Base-by-base conservation (phyloP, 116 monocot species). In the Cymodocea nodosa region DNA sequence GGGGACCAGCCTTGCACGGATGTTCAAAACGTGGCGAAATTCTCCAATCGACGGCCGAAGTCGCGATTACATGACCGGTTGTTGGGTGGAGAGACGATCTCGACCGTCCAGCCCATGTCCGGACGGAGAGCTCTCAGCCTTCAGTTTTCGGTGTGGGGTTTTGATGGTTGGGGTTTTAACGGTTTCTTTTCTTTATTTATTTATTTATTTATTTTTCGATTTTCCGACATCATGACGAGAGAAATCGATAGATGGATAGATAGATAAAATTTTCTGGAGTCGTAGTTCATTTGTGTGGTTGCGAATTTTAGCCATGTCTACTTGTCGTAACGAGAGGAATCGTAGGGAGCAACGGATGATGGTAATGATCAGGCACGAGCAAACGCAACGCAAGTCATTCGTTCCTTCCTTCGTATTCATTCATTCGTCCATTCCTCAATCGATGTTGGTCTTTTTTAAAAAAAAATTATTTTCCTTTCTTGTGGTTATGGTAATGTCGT, bases 91-190 rank as follows among this genome's bases (percentile, higher is more conserved):
- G 24, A 23, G 8, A 10, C 9, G 19, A 23, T 13, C 57, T 9
- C 13, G 57, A 10, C 57, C 57, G 14, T 57, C 57, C 57, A 57
- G 23, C 36, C 7, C 8, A 14, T 7, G 1, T 37, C 4, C 61
- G 34, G 37, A 35, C 9, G 34, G 61, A 61, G 7, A 15, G 11
- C 15, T 17, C 20, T 1, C 54, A 18, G 54, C 17, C 20, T 20
- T 7, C 6, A 5, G 6, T 54, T n/a, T 18, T 4, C 1, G 30
- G 54, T 17, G 17, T 17, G 36, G 60, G 60, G 13, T 30, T 35
- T 36, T 9, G 36, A 35, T 61, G 61, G 61, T 8, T 61, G n/a
- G 36, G 61, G 61, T 61, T 61, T 54, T n/a, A 37, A 61, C 18
- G 60, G 8, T 60, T 60, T 60, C 35, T 0, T n/a, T 60, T 35